phyloP scores from a whole-genome alignment of 75 land plant genomes.

The Pinus taeda region DNA sequence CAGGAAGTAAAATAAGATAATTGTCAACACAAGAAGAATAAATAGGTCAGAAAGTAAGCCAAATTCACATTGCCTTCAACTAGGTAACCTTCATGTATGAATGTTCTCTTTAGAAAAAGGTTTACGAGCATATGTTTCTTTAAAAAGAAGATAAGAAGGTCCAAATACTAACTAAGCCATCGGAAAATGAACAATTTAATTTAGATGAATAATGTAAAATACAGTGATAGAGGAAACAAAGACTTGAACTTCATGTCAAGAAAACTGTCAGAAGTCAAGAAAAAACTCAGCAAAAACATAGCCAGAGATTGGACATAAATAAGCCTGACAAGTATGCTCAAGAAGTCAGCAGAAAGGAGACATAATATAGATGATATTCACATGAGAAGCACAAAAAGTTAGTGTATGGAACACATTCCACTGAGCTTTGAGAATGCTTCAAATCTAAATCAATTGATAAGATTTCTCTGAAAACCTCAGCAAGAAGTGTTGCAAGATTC shows the following conservation, averaged over 20 bases:
- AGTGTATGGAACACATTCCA: neutral
- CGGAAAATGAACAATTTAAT: constrained; percentile 1
- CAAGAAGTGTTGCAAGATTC: constrained; percentile 66
- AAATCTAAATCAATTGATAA: neutral
- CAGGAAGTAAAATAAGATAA: neutral
- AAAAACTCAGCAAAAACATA: neutral
- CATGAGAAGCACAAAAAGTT: neutral
- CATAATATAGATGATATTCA: neutral
- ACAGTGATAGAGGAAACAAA: neutral
- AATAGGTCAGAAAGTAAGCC: constrained; percentile 1
- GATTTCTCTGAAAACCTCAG: constrained; percentile 49
- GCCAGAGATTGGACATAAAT: neutral
- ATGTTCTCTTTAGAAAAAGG: neutral
- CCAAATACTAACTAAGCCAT: neutral
- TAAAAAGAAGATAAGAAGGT: neutral
- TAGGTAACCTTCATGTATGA: neutral
- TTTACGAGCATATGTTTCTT: neutral
- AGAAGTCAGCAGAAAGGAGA: neutral
- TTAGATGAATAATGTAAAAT: neutral
- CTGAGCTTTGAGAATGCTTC: neutral
- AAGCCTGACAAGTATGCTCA: neutral
- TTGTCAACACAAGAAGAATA: neutral
- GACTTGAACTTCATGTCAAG: neutral
- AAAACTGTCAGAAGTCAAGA: neutral
- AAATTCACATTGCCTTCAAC: neutral